A percentile compares a stretch with the other conserved stretches of the same genome.
These are phyloP conservation scores for Talaromyces sp. DNA, from an alignment of 2,329 filamentous ascomycete genomes.

Conservation along the genomic window DNA sequence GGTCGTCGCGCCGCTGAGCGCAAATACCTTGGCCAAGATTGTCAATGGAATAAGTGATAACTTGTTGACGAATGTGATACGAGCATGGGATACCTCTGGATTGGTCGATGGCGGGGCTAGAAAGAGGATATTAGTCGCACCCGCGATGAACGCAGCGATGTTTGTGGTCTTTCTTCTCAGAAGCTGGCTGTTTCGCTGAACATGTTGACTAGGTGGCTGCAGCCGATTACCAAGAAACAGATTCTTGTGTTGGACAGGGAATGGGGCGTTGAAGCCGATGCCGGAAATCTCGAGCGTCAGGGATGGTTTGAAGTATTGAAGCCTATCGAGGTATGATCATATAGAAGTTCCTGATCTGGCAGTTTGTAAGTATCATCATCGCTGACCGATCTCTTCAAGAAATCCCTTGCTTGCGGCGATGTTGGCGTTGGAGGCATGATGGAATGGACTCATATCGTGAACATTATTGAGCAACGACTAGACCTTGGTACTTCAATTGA, in stretches of 20 bases:
- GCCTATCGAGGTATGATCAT: slow-evolving; percentile 54
- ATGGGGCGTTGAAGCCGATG: slow-evolving; percentile 57
- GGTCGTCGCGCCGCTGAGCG: slow-evolving; percentile 74
- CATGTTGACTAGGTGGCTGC: slow-evolving; percentile 53
- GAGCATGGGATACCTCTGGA: slow-evolving; percentile 82
- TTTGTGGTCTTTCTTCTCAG: neutral
- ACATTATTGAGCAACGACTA: slow-evolving; percentile 52
- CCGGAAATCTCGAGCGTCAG: slow-evolving; percentile 30
- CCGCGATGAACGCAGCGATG: slow-evolving; percentile 89
- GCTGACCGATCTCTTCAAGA: slow-evolving; percentile 36
- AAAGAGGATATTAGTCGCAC: slow-evolving; percentile 70
- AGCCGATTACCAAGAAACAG: slow-evolving; percentile 74
- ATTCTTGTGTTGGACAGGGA: slow-evolving; percentile 63
- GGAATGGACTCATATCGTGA: slow-evolving; percentile 72
- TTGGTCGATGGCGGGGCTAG: slow-evolving; percentile 50
- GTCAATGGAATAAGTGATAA: slow-evolving; percentile 73
- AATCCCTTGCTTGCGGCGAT: slow-evolving; percentile 80
- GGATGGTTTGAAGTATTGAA: slow-evolving; percentile 68
- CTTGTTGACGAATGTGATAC: slow-evolving; percentile 66
- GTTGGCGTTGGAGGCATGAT: slow-evolving; percentile 78
- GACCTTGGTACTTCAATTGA: neutral
- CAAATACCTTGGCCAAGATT: slow-evolving; percentile 84
- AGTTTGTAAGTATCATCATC: too few species aligned
- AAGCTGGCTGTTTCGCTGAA: neutral
- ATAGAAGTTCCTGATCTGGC: too few species aligned